Base-by-base conservation (phyloP, 169 alveolate genomes). In the Plasmodium blacklocki region DNA sequence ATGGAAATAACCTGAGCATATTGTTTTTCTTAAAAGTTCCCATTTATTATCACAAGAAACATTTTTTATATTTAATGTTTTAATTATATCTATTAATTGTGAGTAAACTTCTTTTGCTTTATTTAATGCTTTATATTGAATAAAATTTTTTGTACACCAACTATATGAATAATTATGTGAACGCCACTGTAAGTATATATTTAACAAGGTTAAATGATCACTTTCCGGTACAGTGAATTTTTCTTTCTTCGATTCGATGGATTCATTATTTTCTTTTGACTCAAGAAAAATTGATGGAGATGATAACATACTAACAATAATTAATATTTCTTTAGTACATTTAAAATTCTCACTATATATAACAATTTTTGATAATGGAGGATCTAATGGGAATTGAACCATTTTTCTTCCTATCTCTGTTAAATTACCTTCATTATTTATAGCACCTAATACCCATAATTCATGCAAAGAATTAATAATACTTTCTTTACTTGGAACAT, bases 301-400 rank as follows among this genome's bases (percentile, higher is more conserved):
- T 54, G 99, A 96, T 50, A 98, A 96, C 99, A 99, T 99, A 63
- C 99, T 96, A 26, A 98, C 99, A 23, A 99, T 96, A 8, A 99
- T 97, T 60, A 98, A 94, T 11, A 98, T 93, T 95, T 99, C 99
- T 43, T 97, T 95, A 74, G 98, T 93, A 88, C 99, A 98, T 60
- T 72, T 70, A 60, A 87, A 88, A 18, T 78, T 80, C 66, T 88
- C 93, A 26, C 95, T 93, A 43, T 96, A 94, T 54, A 99, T 96
- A 71, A 99, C 96, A 98, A 99, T 98, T 96, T 99, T 99, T 21
- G 99, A 95, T 47, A 98, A 95, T 0, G 99, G 99, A 0, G 99
- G 99, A 75, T 99, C 99, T 72, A 98, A 95, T 0, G 99, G 99
- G 91, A 98, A 98, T 89, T 98, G 98, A 2, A 98, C 99, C 99